A percentile compares a stretch with the other conserved stretches of the same genome.
These are phyloP conservation scores for Neurospora sp. DNA, from an alignment of 495 filamentous ascomycete species.

Conservation along the genomic window DNA sequence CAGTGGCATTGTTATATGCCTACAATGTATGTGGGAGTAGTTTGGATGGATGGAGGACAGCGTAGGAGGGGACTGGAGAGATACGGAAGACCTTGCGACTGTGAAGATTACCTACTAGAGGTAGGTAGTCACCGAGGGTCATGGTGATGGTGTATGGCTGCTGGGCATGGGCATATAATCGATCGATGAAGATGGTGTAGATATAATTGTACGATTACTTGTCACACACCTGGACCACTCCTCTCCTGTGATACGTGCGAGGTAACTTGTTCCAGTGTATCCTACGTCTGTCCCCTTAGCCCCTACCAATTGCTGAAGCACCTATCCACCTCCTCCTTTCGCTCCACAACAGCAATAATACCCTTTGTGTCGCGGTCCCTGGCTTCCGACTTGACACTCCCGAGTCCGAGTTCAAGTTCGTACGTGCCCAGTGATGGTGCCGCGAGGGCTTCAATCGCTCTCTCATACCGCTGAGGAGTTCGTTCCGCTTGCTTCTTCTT, in stretches of 20 bases:
- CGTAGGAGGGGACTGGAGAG: background rate
- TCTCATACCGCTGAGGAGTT: too few species aligned
- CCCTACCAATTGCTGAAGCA: too few species aligned
- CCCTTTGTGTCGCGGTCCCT: too few species aligned
- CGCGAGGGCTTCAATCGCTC: too few species aligned
- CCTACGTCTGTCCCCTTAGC: too few species aligned
- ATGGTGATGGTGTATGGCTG: background rate
- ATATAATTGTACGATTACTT: background rate
- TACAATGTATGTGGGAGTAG: background rate
- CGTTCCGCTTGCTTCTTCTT: too few species aligned
- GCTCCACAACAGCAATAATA: too few species aligned
- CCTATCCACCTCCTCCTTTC: too few species aligned
- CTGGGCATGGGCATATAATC: background rate
- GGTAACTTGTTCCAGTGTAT: too few species aligned
- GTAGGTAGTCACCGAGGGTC: background rate
- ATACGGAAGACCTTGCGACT: background rate
- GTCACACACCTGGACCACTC: background rate
- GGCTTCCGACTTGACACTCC: too few species aligned
- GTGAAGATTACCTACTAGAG: background rate
- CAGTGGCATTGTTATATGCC: background rate
- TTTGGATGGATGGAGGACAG: background rate
- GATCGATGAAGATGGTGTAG: background rate
- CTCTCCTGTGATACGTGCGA: background rate
- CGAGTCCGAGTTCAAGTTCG: too few species aligned
- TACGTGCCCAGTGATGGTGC: too few species aligned